These are phyloP conservation scores for Podila horticola DNA, from an alignment of 192 early-diverging fungal genomes.

Conservation along the genomic window DNA sequence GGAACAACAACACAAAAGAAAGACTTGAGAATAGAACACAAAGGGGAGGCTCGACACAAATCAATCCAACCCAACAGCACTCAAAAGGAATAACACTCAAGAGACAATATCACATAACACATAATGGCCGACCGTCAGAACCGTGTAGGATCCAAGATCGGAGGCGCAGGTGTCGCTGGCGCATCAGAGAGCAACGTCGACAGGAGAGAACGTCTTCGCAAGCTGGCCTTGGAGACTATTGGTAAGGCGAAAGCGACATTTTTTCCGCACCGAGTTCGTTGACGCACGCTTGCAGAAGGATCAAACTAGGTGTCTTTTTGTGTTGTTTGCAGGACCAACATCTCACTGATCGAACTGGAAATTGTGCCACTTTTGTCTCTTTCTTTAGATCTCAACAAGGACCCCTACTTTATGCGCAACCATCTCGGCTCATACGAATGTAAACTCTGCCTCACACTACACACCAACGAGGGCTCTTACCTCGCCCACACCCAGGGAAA, in stretches of 20 bases:
- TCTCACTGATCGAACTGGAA: too few relatives aligned
- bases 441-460: slow-evolving; percentile 85
- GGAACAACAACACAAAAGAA: too few relatives aligned
- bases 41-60: too few relatives aligned
- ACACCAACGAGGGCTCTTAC: slow-evolving; percentile 95
- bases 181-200: slow-evolving; percentile 89
- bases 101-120: not conserved
- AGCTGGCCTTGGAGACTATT: slow-evolving; percentile 95
- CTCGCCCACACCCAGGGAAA: slow-evolving; percentile 98
- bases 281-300: not conserved
- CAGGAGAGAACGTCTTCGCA: slow-evolving; percentile 93
- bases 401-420: slow-evolving; percentile 98
- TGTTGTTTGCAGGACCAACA: not conserved
- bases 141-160: slow-evolving; percentile 90
- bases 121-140: slow-evolving; percentile 68
- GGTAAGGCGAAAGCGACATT: slow-evolving; percentile 57
- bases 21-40: too few relatives aligned
- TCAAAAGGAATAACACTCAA: not conserved
- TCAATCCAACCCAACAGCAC: too few relatives aligned
- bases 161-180: slow-evolving; percentile 88
- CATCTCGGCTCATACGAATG: slow-evolving; percentile 85
- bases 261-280: too few relatives aligned
- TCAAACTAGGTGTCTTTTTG: not conserved
- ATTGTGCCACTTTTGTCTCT: too few relatives aligned
- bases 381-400: slow-evolving; percentile 75